A percentile compares a stretch with the other conserved stretches of the same genome.
Conservation (phyloP, 2,329 filamentous ascomycete genomes). For the Xylariales sp. region DNA sequence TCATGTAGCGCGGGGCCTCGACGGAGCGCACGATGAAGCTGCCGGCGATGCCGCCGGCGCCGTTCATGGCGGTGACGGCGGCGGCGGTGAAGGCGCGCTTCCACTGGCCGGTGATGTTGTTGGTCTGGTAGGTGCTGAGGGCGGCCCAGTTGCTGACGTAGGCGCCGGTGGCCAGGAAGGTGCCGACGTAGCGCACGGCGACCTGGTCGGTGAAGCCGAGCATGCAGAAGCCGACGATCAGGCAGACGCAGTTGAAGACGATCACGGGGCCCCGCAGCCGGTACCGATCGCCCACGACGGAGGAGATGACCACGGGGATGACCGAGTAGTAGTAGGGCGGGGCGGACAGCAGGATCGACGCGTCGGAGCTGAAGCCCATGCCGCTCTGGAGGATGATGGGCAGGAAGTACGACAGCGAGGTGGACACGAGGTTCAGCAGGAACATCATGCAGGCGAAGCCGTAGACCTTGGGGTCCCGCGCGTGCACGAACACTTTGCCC, state of each 20-base stretch:
- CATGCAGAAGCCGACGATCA: slow-evolving; percentile 62
- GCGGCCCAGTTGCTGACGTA: slow-evolving; percentile 69
- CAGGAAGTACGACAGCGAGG: slow-evolving; percentile 61
- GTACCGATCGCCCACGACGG: slow-evolving; percentile 56
- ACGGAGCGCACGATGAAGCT: slow-evolving; percentile 59
- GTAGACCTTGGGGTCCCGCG: slow-evolving; percentile 58
- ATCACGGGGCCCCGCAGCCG: slow-evolving; percentile 60
- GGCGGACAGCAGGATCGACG: slow-evolving; percentile 58
- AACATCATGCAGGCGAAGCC: slow-evolving; percentile 45
- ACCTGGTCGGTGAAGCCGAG: slow-evolving; percentile 57
- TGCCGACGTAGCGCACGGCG: slow-evolving; percentile 59
- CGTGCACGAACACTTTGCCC: slow-evolving; percentile 50
- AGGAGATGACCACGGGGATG: slow-evolving; percentile 59
- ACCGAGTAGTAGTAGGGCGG: slow-evolving; percentile 66
- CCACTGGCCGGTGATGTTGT: slow-evolving; percentile 62
- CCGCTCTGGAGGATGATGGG: slow-evolving; percentile 55
- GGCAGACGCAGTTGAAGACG: slow-evolving; percentile 56
- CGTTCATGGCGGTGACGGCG: slow-evolving; percentile 55
- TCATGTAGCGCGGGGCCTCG: slow-evolving; percentile 60
- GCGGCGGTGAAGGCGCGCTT: slow-evolving; percentile 60
- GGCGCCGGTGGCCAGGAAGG: slow-evolving; percentile 62
- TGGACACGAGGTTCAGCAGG: slow-evolving; percentile 59
- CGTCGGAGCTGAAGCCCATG: slow-evolving; percentile 47
- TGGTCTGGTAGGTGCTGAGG: slow-evolving; percentile 57
- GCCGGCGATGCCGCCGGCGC: slow-evolving; percentile 60